These are phyloP conservation scores for Russula brevipes DNA, from an alignment of 768 basidiomycete genomes.

Conservation along the genomic window DNA sequence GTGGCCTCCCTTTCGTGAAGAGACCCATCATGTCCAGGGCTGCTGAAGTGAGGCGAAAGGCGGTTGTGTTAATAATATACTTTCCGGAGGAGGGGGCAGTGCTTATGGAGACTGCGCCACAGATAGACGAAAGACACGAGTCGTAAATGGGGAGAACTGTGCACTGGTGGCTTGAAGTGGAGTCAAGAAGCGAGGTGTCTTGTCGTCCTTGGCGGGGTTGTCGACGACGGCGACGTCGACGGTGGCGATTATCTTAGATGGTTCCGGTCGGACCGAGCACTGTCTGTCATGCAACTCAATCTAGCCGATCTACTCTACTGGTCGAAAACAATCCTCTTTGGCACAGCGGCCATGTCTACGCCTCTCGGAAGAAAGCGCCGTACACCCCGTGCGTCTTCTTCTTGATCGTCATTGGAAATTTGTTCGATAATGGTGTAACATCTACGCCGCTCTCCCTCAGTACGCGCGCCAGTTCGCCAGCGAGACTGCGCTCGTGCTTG, in stretches of 20 bases:
- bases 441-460: conserved; percentile 83
- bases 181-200: too few species aligned
- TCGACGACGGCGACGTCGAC: conserved; percentile 1
- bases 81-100: background rate
- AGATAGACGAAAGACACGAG: background rate
- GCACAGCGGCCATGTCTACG: conserved; percentile 51
- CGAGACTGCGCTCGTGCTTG: conserved; percentile 74
- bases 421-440: conserved; percentile 65
- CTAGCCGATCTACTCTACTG: conserved; percentile 11
- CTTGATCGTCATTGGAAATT: conserved; percentile 96
- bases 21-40: conserved; percentile 63
- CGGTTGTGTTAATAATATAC: background rate
- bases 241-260: background rate
- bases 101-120: background rate
- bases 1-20: conserved; percentile 62
- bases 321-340: conserved; percentile 76
- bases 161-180: too few species aligned
- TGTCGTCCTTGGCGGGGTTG: background rate
- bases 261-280: too few species aligned
- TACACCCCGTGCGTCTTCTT: conserved; percentile 91
- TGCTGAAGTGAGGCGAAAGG: background rate
- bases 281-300: background rate
- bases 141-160: too few species aligned
- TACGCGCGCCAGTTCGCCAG: conserved; percentile 90
- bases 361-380: conserved; percentile 78